Conservation (phyloP, 768 basidiomycete genomes). For the Gyrodon lividus region DNA sequence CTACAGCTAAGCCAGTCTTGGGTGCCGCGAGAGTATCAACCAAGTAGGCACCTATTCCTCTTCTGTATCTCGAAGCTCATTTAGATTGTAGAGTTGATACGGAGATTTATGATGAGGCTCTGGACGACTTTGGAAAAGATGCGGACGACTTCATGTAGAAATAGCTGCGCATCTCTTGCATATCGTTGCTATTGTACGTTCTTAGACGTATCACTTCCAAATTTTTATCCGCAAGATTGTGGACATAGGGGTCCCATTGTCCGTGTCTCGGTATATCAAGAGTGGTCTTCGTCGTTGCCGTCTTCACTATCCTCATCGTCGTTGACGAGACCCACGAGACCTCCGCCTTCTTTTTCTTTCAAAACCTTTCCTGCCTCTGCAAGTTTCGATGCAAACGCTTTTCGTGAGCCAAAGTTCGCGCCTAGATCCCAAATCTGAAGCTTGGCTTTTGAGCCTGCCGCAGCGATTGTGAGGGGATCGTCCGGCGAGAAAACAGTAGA, state of each 20-base stretch:
- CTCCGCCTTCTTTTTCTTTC: slow-evolving; percentile 62
- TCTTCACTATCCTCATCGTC: slow-evolving; percentile 70
- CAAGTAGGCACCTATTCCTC: slow-evolving; percentile 44
- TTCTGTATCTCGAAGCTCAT: slow-evolving; percentile 14
- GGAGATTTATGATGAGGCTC: slow-evolving; percentile 76
- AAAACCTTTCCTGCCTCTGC: slow-evolving; percentile 66
- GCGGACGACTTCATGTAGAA: slow-evolving; percentile 90
- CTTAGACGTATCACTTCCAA: not conserved
- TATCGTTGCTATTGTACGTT: slow-evolving; percentile 13
- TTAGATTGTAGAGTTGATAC: slow-evolving; percentile 65
- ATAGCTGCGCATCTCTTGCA: slow-evolving; percentile 13
- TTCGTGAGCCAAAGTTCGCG: slow-evolving; percentile 77
- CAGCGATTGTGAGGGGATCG: slow-evolving; percentile 89
- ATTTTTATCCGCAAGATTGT: slow-evolving; percentile 1
- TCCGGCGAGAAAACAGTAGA: slow-evolving; percentile 90
- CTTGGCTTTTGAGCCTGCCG: slow-evolving; percentile 91
- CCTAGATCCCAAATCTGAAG: slow-evolving; percentile 96
- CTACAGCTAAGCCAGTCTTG: slow-evolving; percentile 66
- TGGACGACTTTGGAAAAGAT: slow-evolving; percentile 82
- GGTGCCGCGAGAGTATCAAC: slow-evolving; percentile 67
- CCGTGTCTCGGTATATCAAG: slow-evolving; percentile 5
- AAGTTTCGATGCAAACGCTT: slow-evolving; percentile 79
- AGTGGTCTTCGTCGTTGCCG: slow-evolving; percentile 38
- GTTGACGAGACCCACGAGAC: slow-evolving; percentile 64
- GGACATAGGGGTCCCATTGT: not conserved